Base-by-base conservation (phyloP, 208 protist species). In the Trypanosomatidae sp. region DNA sequence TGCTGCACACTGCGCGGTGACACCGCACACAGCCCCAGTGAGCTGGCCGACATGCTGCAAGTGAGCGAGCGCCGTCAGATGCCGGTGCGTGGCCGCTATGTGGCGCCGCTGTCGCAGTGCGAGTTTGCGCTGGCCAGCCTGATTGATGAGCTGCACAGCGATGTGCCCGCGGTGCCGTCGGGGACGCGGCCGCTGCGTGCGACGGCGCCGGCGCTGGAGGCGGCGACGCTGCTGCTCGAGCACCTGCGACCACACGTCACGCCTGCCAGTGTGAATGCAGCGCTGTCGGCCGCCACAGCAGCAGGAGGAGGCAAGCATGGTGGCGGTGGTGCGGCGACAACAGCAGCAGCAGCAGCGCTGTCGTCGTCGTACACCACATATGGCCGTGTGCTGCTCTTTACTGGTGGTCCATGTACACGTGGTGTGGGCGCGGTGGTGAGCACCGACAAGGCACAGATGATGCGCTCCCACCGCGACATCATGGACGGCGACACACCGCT, bases 401-500 rank as follows among this genome's bases (percentile, higher is more conserved):
- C 94, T 3, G 92, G 89, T 25, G 96, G 97, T 6, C 89, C 96
- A 0, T 95, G 83, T 61, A 98, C 96, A 4, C 63, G 92, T 44
- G 96, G 96, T 2, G 84, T 89, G 6, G 97, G 96, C 24, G 65
- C 86, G 21, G 62, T 93, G 35, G 86, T 96, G 32, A 48, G 66
- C 26, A 75, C 81, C 7, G 83, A 98, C 43, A 79, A 97, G 44
- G 71, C 67, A 7, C 85, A 98, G 48, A 81, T 97, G 70, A 97
- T 99, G 53, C 86, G 97, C 27, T 94, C 89, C 32, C 96, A 98
- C 50, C 73, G 84, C 38, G 97, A 99, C 62, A 95, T 99, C 50
- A 81, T 90, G 46, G 78, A 78, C 8, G 82, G 67, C 33, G 62
- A 83, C 24, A 78, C 72, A 4, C 71, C 75, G 8, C 77, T 76